Evolutionary conservation across 2,329 filamentous ascomycete genomes (phyloP).

Genomic region (Ascochyta koolunga): DNA sequence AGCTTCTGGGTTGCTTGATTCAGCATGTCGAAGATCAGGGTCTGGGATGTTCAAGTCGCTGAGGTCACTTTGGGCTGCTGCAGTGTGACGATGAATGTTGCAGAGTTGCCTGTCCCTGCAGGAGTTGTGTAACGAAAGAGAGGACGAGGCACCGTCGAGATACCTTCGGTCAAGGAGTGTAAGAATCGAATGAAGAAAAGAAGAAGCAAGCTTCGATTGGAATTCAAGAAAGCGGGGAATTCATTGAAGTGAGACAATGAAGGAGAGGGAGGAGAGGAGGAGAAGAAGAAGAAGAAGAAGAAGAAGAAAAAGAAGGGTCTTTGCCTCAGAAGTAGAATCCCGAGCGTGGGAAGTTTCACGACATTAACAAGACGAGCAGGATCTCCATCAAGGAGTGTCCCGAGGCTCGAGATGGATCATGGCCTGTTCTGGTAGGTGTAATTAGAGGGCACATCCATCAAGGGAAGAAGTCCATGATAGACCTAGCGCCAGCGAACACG

Average conservation of each 20-base stretch:
- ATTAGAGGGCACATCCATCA: constrained; percentile 11
- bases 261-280: constrained; percentile 9
- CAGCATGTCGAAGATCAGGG: constrained; percentile 37
- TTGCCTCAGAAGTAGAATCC: constrained; percentile 22
- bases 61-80: constrained; percentile 14
- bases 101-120: constrained; percentile 35
- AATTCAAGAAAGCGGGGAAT: constrained; percentile 15
- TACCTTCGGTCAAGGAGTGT: constrained; percentile 16
- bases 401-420: constrained; percentile 8
- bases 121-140: constrained; percentile 23
- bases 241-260: constrained; percentile 24
- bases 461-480: constrained; percentile 12
- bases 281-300: too few relatives aligned
- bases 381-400: constrained; percentile 38
- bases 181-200: constrained; percentile 22
- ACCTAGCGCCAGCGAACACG: constrained; percentile 14
- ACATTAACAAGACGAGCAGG: constrained; percentile 28
- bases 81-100: constrained; percentile 20
- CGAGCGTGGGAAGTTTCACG: constrained; percentile 35
- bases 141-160: constrained; percentile 22
- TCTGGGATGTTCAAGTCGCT: constrained; percentile 1
- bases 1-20: constrained; percentile 44
- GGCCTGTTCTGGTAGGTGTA: constrained; percentile 14
- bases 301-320: too few relatives aligned
- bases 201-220: constrained; percentile 9